Evolutionary conservation across 2,329 filamentous ascomycete genomes (phyloP).

Genomic region (Calycina marina): DNA sequence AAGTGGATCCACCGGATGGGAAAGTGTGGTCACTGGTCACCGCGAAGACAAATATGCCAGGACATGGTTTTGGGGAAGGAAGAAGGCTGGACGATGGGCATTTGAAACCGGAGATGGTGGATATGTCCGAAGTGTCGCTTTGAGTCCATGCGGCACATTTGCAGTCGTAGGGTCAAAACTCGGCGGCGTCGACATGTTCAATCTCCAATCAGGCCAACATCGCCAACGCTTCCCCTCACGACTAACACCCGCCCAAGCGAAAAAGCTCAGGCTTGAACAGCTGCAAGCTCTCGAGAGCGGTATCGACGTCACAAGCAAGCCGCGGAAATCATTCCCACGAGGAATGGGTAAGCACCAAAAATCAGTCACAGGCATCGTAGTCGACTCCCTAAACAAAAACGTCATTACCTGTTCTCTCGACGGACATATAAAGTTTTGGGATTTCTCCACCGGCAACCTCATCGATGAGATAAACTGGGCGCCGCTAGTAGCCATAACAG

Average conservation of each 20-base stretch:
- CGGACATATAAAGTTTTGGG: conserved; percentile 95
- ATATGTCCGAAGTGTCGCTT: conserved; percentile 74
- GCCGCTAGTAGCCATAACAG: conserved; percentile 59
- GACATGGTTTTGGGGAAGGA: conserved; percentile 97
- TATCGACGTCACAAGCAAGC: conserved; percentile 9
- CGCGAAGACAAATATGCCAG: conserved; percentile 70
- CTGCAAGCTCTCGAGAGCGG: conserved; percentile 24
- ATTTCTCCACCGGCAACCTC: conserved; percentile 71
- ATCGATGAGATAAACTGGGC: conserved; percentile 74
- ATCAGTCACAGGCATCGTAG: conserved; percentile 69
- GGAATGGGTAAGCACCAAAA: conserved; percentile 62
- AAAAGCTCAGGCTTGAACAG: conserved; percentile 56
- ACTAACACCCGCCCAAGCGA: conserved; percentile 63
- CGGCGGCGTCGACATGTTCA: conserved; percentile 87
- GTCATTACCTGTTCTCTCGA: conserved; percentile 80
- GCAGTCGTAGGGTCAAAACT: conserved; percentile 73
- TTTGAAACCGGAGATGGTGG: conserved; percentile 73
- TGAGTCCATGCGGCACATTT: conserved; percentile 89
- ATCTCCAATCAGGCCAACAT: conserved; percentile 82
- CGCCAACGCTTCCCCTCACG: conserved; percentile 76
- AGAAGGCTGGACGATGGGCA: conserved; percentile 83
- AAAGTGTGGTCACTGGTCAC: conserved; percentile 90
- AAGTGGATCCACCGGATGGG: conserved; percentile 79
- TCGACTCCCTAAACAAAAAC: conserved; percentile 78
- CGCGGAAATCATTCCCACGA: conserved; percentile 14